Evolutionary conservation across 1,284 basidiomycete species (phyloP), one percentile per base, ranked within the genome.

Genomic region (Inonotus obliquus): DNA sequence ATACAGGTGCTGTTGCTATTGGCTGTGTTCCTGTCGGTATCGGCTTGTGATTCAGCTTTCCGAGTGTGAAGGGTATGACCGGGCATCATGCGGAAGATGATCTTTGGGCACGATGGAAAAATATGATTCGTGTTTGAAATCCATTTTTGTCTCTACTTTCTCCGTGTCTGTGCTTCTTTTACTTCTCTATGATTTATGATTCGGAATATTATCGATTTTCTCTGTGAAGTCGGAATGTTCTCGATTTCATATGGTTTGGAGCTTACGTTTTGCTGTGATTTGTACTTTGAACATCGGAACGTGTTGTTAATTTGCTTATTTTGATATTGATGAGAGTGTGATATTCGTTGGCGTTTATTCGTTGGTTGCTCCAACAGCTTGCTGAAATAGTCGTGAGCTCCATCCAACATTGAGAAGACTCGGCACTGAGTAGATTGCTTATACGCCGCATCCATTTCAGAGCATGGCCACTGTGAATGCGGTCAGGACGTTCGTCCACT

Each of bases 1-100:
- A 17, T 35, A 19, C 38, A 27, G 63, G 60, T 37, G 39, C 54
- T 37, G 44, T 64, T 38, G 54, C 63, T 7, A 29, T 64, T 44
- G 63, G 60, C 4, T 64, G 63, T 32, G 41, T 48, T 21, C 63
- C 63, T 13, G 45, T 64, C 32, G 48, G 54, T 25, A 10, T 64
- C n/a, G 38, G 19, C 23, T 37, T 61, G 13, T 62, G 37, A 59
- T 19, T n/a, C 11, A 44, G 41, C n/a, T 2, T 17, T 17, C 7
- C 41, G 19, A 44, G 7, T n/a, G 19, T 7, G 41, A 44, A 5
- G 19, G 10, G n/a, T 17, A n/a, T 2, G 17, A 17, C 2, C 17
- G n/a, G 41, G 17, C 13, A 44, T 32, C 41, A 7, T 2, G 4
- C 10, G 17, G 7, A 44, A n/a, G 41, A 17, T 14, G 41, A 44